Evolutionary conservation across 1,284 basidiomycete genomes (phyloP), one percentile per base, ranked within the genome.

Genomic region (Pyrrhoderma lamaoense): DNA sequence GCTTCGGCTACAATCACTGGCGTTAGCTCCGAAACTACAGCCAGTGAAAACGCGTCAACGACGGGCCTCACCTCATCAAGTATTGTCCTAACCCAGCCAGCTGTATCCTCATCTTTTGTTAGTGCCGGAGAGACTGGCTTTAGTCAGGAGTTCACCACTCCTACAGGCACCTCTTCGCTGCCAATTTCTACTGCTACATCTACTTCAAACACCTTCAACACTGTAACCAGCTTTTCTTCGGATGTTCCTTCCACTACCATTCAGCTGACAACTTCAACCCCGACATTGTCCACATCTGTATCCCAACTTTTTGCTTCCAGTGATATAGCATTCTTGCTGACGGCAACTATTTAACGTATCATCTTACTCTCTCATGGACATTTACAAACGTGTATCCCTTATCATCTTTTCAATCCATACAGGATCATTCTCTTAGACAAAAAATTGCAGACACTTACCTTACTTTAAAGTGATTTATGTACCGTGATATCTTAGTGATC

Each of bases 311-410:
- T 45, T 22, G 23, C 27, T 16, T 46, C 48, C 19, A 22, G 36
- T 25, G 48, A 54, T 9, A 23, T 54, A 23, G 27, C 42, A 25
- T 21, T 25, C 19, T 27, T 49, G n/a, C 44, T 54, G 16, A 54
- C 53, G 16, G 53, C 53, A 25, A 54, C 48, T 16, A 42, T 54
- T 18, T n/a, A n/a, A n/a, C n/a, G n/a, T n/a, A n/a, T n/a, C n/a
- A n/a, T n/a, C n/a, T n/a, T n/a, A n/a, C n/a, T n/a, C n/a, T n/a
- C n/a, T n/a, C n/a, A n/a, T n/a, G n/a, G n/a, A n/a, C n/a, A n/a
- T 7, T 40, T n/a, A 22, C 38, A 40, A 22, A 7, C 21, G 14
- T 22, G 38, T 40, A 5, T 40, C 38, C 16, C 4, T 40, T 40
- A 14, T 22, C 8, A 7, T 40, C 21, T 40, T 7, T 22, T 40